A percentile compares a stretch with the other conserved stretches of the same genome.
Evolutionary conservation across 2,329 filamentous ascomycete species (phyloP).

Genomic region (Penicillium decumbens): DNA sequence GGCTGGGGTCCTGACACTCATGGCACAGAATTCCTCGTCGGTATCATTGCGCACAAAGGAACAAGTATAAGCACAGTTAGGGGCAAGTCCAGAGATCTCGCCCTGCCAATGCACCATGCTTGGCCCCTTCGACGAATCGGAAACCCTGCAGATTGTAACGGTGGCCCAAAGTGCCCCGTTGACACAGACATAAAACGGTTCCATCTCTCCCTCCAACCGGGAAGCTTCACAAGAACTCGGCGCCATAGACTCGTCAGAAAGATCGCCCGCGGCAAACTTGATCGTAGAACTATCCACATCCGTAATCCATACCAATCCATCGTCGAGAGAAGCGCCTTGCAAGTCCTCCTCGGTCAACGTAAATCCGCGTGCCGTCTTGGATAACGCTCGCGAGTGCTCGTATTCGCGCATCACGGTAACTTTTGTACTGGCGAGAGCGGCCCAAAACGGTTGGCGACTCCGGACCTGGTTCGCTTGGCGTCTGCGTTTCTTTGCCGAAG

Average conservation of each 20-base stretch:
- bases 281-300: conserved; percentile 46
- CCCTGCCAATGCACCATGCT: conserved; percentile 52
- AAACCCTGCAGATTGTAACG: conserved; percentile 49
- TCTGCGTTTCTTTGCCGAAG: conserved; percentile 71
- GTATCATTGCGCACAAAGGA: conserved; percentile 57
- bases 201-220: conserved; percentile 35
- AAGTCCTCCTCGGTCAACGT: conserved; percentile 42
- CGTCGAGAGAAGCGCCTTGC: conserved; percentile 39
- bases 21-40: conserved; percentile 54
- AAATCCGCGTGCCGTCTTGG: conserved; percentile 37
- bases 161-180: conserved; percentile 64
- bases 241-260: conserved; percentile 33
- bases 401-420: conserved; percentile 92
- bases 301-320: conserved; percentile 46
- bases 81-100: conserved; percentile 61
- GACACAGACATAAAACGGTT: conserved; percentile 62
- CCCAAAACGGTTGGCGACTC: conserved; percentile 88
- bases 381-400: conserved; percentile 62
- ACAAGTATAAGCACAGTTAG: conserved; percentile 60
- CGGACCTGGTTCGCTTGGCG: conserved; percentile 88
- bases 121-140: conserved; percentile 43
- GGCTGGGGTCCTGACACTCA: conserved; percentile 59
- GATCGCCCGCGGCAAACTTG: conserved; percentile 45
- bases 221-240: conserved; percentile 29
- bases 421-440: conserved; percentile 90